Evolutionary conservation across 768 basidiomycete species (phyloP).

Genomic region (Lentinula sp.): DNA sequence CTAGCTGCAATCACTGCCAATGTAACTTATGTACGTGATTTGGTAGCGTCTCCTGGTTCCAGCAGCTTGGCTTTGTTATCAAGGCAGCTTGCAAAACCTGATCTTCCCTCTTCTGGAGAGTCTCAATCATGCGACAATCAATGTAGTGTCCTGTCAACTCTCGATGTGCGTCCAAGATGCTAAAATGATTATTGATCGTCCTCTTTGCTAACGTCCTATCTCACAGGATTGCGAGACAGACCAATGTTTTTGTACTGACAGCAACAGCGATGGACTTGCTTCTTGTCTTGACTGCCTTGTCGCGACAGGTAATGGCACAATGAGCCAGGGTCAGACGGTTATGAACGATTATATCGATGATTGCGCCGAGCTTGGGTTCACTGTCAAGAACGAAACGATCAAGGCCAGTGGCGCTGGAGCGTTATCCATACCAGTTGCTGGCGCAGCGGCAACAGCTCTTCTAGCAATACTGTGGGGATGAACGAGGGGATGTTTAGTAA

Average conservation of each 20-base stretch:
- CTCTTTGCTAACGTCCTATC: background rate
- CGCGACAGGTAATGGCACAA: background rate
- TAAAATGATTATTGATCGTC: background rate
- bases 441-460: background rate
- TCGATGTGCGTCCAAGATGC: background rate
- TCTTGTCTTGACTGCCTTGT: background rate
- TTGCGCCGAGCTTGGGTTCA: background rate
- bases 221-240: background rate
- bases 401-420: background rate
- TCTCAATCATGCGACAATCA: background rate
- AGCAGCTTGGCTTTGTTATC: background rate
- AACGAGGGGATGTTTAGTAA: too few relatives aligned
- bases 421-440: background rate
- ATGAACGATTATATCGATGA: background rate
- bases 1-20: background rate
- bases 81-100: background rate
- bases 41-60: background rate
- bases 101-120: background rate
- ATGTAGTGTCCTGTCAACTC: background rate
- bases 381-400: background rate
- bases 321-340: background rate
- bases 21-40: background rate
- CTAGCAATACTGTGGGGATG: too few relatives aligned
- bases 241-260: background rate
- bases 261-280: background rate